Evolutionary conservation across 495 filamentous ascomycete species (phyloP).

Genomic region (Aspergillus ostianus): DNA sequence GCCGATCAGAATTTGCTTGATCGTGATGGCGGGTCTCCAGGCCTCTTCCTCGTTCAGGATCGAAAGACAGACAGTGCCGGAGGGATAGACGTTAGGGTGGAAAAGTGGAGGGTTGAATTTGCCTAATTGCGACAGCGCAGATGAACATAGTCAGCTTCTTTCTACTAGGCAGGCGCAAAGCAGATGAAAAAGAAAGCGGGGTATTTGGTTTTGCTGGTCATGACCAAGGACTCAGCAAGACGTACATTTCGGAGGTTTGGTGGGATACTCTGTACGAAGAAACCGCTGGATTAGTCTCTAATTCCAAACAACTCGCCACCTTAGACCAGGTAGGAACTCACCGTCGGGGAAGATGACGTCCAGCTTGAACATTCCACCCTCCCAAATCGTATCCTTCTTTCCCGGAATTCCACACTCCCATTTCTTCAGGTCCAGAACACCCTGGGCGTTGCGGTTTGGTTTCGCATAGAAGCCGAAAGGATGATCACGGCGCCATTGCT

Average conservation of each 20-base stretch:
- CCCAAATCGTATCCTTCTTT: constrained; percentile 95
- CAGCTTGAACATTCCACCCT: constrained; percentile 92
- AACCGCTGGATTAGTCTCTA: constrained; percentile 22
- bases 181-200: not conserved
- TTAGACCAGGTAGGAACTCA: constrained; percentile 42
- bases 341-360: constrained; percentile 92
- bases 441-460: constrained; percentile 73
- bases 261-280: constrained; percentile 79
- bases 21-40: constrained; percentile 97
- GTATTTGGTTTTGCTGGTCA: not conserved
- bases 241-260: constrained; percentile 97
- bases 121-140: constrained; percentile 52
- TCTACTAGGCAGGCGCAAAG: not conserved
- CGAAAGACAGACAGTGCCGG: constrained; percentile 94
- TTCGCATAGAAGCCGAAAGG: constrained; percentile 97
- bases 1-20: constrained; percentile 93
- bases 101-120: constrained; percentile 96
- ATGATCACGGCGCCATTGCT: constrained; percentile 95
- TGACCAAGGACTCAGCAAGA: constrained; percentile 8
- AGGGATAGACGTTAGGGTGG: constrained; percentile 98
- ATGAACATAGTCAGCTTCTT: not conserved
- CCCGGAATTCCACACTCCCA: constrained; percentile 98
- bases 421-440: constrained; percentile 84
- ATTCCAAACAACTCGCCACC: not conserved
- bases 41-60: constrained; percentile 99